Base-by-base conservation (phyloP, 2,329 filamentous ascomycete species). In the Paraphaeosphaeria minitans region DNA sequence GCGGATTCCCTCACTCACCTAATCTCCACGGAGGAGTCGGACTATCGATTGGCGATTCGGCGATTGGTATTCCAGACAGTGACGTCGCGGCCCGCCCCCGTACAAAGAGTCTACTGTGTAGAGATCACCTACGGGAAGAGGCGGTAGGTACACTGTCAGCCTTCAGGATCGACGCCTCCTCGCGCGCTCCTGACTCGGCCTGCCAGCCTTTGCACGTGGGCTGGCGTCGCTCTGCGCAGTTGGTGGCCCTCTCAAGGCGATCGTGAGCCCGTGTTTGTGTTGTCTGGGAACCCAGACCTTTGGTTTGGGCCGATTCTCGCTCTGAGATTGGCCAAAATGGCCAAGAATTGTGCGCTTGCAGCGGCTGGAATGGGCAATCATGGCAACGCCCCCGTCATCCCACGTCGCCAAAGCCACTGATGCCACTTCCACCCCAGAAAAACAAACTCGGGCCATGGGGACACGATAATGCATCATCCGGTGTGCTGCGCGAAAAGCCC, bases 241-340 rank as follows among this genome's bases (percentile, higher is more conserved):
- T 57, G 50, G 49, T 50, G 53, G 54, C 39, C 59, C 53, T 58
- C 55, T 60, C 35, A 47, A 62, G 66, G 60, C 61, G 64, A 69
- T 73, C 66, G 62, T 61, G 56, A 60, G 63, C 62, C 68, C 65
- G 55, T 69, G 64, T 64, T 62, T 69, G 45, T 58, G 53, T 65
- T 61, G 64, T 58, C 59, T 64, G 66, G 66, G 69, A 63, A 69
- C 66, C 74, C 73, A 68, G 65, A 61, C 60, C 51, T 60, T 64
- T 62, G 73, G 71, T 67, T 63, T 73, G 68, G 71, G 68, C 62
- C 61, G 58, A 53, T 63, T 61, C 48, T 57, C 50, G 53, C 57
- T 43, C 53, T 62, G 51, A 60, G 48, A 69, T 73, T 71, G 66
- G 68, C 63, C 58, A 47, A 60, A 46, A 69, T 73, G 70, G 66